Evolutionary conservation across 73 alveolate species (phyloP).

Genomic region (Paraurostyla sp.): DNA sequence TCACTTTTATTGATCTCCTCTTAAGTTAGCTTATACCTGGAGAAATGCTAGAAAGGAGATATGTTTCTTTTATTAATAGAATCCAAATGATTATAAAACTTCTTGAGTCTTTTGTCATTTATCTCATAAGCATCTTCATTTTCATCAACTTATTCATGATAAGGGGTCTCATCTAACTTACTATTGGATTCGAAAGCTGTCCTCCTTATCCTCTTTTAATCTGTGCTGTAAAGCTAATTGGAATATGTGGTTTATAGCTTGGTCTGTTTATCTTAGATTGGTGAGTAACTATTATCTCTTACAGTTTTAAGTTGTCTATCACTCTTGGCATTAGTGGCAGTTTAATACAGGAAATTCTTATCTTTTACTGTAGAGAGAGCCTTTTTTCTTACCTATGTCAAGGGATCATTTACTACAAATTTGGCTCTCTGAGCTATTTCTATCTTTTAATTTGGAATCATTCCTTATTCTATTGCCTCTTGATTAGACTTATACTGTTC

Average conservation of each 20-base stretch:
- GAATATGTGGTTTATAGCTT: background rate
- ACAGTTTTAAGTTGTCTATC: background rate
- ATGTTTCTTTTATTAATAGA: background rate
- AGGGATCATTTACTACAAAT: background rate
- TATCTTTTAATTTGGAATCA: background rate
- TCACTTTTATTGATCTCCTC: background rate
- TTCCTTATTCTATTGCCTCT: background rate
- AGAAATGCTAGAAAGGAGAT: background rate
- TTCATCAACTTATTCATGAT: background rate
- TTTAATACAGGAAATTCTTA: too few relatives aligned
- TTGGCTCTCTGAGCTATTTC: background rate
- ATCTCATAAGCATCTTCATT: constrained; percentile 27
- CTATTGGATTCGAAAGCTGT: too few relatives aligned
- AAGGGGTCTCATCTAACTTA: background rate
- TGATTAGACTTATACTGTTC: background rate
- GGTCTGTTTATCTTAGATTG: background rate
- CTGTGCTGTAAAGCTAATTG: background rate
- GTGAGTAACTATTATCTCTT: background rate
- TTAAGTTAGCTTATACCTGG: constrained; percentile 9
- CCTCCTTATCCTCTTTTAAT: too few relatives aligned
- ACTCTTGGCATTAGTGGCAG: background rate
- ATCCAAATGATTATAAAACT: constrained; percentile 32
- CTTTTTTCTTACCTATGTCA: background rate
- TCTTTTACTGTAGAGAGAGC: too few relatives aligned
- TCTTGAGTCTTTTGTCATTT: background rate